These are phyloP conservation scores for Sordariomycetes sp. DNA, from an alignment of 2,329 filamentous ascomycete genomes.

Conservation along the genomic window DNA sequence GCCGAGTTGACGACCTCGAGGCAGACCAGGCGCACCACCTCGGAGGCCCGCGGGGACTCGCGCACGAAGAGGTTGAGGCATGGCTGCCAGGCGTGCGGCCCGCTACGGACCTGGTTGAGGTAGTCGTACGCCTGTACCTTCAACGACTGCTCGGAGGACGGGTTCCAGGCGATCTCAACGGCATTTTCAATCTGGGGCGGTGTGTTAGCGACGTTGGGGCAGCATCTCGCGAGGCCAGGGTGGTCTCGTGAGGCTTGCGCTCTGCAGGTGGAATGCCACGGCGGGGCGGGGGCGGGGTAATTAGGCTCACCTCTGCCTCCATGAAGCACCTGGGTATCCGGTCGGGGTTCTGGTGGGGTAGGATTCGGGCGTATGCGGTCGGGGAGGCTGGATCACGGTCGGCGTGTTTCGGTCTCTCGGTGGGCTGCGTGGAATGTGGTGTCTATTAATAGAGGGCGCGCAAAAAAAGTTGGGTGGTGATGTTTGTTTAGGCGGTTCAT, in stretches of 20 bases:
- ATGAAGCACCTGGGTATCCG: constrained; percentile 2
- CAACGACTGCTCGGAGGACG: constrained; percentile 58
- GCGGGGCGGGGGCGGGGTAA: not conserved
- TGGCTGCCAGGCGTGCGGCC: constrained; percentile 81
- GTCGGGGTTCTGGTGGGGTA: not conserved
- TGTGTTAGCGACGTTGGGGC: not conserved
- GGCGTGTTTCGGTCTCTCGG: not conserved
- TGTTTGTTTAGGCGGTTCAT: constrained; percentile 2
- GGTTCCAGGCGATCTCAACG: constrained; percentile 86
- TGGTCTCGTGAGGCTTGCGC: not conserved
- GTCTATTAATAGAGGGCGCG: not conserved
- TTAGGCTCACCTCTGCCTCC: constrained; percentile 5
- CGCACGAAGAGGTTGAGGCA: constrained; percentile 78
- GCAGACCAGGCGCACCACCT: constrained; percentile 78
- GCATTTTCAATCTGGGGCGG: constrained; percentile 69
- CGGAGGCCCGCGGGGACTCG: constrained; percentile 53
- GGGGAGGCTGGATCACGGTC: not conserved
- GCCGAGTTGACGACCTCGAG: constrained; percentile 91
- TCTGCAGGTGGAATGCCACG: not conserved
- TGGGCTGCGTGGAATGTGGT: not conserved
- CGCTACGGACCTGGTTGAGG: constrained; percentile 62
- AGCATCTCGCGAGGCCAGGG: not conserved
- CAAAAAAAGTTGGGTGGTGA: constrained; percentile 5
- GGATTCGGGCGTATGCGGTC: not conserved
- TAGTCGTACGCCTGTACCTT: constrained; percentile 77